Evolutionary conservation across 495 filamentous ascomycete species (phyloP).

Genomic region (Cudoniella acicularis): DNA sequence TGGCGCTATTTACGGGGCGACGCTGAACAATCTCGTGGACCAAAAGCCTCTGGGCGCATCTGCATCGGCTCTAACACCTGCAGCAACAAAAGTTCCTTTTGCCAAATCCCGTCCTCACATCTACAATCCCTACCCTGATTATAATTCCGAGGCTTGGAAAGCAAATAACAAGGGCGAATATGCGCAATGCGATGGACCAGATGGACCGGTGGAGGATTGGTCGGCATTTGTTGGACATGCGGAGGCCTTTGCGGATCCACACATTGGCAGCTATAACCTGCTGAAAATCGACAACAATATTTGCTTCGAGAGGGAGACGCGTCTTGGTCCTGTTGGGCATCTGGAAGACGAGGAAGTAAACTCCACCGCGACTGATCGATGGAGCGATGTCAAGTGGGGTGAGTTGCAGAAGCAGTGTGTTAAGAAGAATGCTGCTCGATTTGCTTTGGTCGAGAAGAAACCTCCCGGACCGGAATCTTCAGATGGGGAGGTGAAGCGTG

Average conservation of each 20-base stretch:
- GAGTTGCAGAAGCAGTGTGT: not conserved
- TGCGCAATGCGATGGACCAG: constrained; percentile 22
- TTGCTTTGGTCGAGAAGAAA: not conserved
- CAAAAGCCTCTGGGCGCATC: not conserved
- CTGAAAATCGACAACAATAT: constrained; percentile 73
- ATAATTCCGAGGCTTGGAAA: constrained; percentile 30
- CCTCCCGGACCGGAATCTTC: constrained; percentile 9
- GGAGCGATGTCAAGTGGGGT: not conserved
- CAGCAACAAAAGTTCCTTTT: constrained; percentile 20
- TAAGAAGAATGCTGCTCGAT: not conserved
- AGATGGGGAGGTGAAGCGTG: not conserved
- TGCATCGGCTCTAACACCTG: constrained; percentile 25
- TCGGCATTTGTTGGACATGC: constrained; percentile 57
- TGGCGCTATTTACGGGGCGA: not conserved
- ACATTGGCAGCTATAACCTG: constrained; percentile 71
- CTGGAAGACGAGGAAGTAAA: constrained; percentile 31
- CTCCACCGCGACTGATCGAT: not conserved
- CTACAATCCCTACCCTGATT: constrained; percentile 48
- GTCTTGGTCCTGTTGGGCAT: constrained; percentile 78
- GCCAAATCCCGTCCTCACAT: constrained; percentile 28
- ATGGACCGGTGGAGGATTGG: constrained; percentile 4
- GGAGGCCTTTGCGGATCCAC: constrained; percentile 67
- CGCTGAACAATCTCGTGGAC: not conserved
- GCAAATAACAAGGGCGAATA: constrained; percentile 13
- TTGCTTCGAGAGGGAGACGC: constrained; percentile 88